A percentile compares a stretch with the other conserved stretches of the same genome.
These are phyloP conservation scores for Fusarium odoratissimum DNA, from an alignment of 2,329 filamentous ascomycete species.

Conservation along the genomic window DNA sequence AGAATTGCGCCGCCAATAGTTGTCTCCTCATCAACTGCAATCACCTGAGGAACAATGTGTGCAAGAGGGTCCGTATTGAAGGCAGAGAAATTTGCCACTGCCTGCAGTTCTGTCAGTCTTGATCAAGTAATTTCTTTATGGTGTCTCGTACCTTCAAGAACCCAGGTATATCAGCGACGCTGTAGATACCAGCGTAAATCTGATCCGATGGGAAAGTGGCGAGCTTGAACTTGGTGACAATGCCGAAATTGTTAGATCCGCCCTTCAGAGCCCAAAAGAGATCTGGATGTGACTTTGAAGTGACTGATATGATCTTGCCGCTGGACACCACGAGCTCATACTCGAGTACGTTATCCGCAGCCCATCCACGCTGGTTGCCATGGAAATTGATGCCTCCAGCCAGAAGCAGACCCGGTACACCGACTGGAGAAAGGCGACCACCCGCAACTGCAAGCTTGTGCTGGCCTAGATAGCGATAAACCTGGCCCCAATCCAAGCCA, in stretches of 20 bases:
- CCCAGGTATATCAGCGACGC: slow-evolving; percentile 9
- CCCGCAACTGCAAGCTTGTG: slow-evolving; percentile 26
- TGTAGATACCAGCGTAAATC: slow-evolving; percentile 28
- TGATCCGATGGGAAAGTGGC: slow-evolving; percentile 36
- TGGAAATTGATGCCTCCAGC: slow-evolving; percentile 38
- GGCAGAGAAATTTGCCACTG: slow-evolving; percentile 27
- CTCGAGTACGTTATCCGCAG: slow-evolving; percentile 46
- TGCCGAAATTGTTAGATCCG: slow-evolving; percentile 52
- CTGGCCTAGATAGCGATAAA: slow-evolving; percentile 19
- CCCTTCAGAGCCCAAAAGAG: slow-evolving; percentile 53
- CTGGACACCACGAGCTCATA: slow-evolving; percentile 58
- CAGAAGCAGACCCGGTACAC: slow-evolving; percentile 28
- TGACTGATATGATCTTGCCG: slow-evolving; percentile 54
- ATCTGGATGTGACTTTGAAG: slow-evolving; percentile 48
- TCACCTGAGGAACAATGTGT: slow-evolving; percentile 29
- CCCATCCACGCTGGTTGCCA: slow-evolving; percentile 45
- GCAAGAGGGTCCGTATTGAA: slow-evolving; percentile 32
- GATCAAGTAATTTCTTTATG: rapidly evolving
- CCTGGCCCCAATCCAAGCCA: slow-evolving; percentile 33
- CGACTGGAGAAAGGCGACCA: slow-evolving; percentile 32
- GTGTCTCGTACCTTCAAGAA: slow-evolving; percentile 9
- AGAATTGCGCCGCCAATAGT: slow-evolving; percentile 27
- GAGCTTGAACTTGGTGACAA: slow-evolving; percentile 50
- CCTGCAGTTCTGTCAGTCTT: background rate
- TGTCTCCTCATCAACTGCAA: slow-evolving; percentile 21